Base-by-base conservation (phyloP, 345 rosid species). In the Populus deltoides region DNA sequence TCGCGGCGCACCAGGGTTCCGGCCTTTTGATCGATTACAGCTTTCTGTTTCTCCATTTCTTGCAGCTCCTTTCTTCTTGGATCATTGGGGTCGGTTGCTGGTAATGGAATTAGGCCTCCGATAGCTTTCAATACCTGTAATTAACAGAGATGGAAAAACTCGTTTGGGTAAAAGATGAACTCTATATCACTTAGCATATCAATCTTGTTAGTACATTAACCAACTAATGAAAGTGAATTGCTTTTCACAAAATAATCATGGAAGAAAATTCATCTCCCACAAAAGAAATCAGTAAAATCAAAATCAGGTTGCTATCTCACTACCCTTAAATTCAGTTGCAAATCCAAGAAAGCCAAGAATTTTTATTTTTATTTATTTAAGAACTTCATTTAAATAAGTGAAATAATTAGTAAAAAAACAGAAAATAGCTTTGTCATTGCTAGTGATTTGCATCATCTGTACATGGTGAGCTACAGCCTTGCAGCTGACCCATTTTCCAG, bases 91-190 rank as follows among this genome's bases (percentile, higher is more conserved):
- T 80, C 81, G 53, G 70, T 71, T 69, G 75, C 86, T 35, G 92
- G 81, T 22, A 84, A 80, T n/a, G 93, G 97, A 78, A 97, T 86
- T 72, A 94, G 79, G 1, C 92, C 91, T 47, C 86, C 95, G 0
- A 97, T 81, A 1, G 89, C 92, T 87, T 90, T 90, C 2, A 87
- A 83, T 35, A 94, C 90, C 99, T 96, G 93, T 75, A 77, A 85
- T 70, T 39, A 51, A 76, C 78, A 78, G 75, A 79, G 77, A 70
- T 41, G 11, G 41, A 41, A 27, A 77, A 67, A 20, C 6, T 45
- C 59, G 72, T 75, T 71, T 76, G 85, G 82, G 82, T 82, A 82
- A 75, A 82, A 24, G 66, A 71, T 51, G 12, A 18, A 51, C 61
- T 78, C 74, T 35, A 66, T 11, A 27, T 12, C 18, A 67, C 47